Evolutionary conservation across 768 basidiomycete genomes (phyloP).

Genomic region (Mycena vulgaris): DNA sequence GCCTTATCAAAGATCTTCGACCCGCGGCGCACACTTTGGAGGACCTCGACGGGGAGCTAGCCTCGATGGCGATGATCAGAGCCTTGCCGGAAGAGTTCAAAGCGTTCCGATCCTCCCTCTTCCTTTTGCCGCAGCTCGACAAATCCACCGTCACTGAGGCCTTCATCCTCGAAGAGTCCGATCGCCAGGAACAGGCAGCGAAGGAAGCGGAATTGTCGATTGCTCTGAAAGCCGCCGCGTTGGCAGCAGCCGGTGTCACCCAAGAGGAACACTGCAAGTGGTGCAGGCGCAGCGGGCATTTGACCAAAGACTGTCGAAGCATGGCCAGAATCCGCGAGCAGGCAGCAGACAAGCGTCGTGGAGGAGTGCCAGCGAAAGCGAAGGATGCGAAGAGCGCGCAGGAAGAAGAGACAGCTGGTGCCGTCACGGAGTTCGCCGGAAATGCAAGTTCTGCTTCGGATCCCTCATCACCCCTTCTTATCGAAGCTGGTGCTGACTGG

Average conservation of each 20-base stretch:
- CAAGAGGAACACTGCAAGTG: constrained; percentile 16
- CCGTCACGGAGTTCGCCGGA: constrained; percentile 32
- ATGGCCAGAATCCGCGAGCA: constrained; percentile 10
- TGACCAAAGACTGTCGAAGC: constrained; percentile 21
- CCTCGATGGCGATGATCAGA: constrained; percentile 41
- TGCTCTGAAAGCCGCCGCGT: background rate
- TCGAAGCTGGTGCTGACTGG: constrained; percentile 40
- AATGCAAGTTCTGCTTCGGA: constrained; percentile 30
- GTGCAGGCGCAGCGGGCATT: constrained; percentile 16
- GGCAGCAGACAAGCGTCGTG: background rate
- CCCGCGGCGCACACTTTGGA: constrained; percentile 30
- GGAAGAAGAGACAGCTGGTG: background rate
- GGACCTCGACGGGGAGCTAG: constrained; percentile 39
- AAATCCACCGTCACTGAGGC: constrained; percentile 25
- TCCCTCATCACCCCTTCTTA: constrained; percentile 23
- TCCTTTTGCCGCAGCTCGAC: constrained; percentile 28
- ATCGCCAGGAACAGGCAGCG: background rate
- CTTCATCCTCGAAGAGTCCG: constrained; percentile 26
- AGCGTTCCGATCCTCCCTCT: constrained; percentile 27
- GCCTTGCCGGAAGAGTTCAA: constrained; percentile 42
- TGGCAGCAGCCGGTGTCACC: background rate
- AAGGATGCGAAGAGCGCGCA: constrained; percentile 5
- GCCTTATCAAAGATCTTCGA: constrained; percentile 36
- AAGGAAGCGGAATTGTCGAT: background rate
- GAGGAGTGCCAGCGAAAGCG: background rate